Evolutionary conservation across 2,329 filamentous ascomycete species (phyloP).

Genomic region (Endocalyx cinctus): DNA sequence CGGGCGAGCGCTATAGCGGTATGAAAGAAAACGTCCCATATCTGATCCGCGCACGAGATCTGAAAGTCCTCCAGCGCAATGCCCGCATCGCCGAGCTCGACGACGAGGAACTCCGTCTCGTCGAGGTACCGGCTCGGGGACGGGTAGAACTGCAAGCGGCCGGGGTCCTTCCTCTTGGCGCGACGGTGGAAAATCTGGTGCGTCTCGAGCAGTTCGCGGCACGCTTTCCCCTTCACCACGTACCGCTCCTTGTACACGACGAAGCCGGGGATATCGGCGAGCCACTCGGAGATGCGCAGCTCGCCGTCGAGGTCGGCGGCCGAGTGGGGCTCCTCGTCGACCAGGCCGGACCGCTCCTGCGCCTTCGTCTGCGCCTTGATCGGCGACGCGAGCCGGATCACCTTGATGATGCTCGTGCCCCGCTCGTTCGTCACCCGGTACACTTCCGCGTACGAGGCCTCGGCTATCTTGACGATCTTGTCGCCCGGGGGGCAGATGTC

Average conservation of each 20-base stretch:
- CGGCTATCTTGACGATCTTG: conserved; percentile 58
- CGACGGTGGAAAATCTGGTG: conserved; percentile 53
- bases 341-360: conserved; percentile 48
- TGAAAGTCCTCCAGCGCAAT: conserved; percentile 54
- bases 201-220: conserved; percentile 52
- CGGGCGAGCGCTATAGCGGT: conserved; percentile 56
- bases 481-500: conserved; percentile 52
- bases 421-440: conserved; percentile 56
- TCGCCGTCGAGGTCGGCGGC: conserved; percentile 54
- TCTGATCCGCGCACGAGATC: conserved; percentile 42
- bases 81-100: conserved; percentile 61
- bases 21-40: conserved; percentile 62
- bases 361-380: conserved; percentile 55
- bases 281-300: conserved; percentile 58
- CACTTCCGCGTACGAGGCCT: conserved; percentile 63
- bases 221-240: conserved; percentile 52
- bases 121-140: conserved; percentile 56
- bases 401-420: conserved; percentile 62
- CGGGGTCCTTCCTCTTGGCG: conserved; percentile 51
- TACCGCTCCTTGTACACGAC: conserved; percentile 63
- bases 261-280: conserved; percentile 61
- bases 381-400: conserved; percentile 54
- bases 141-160: conserved; percentile 56
- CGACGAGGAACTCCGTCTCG: conserved; percentile 54
- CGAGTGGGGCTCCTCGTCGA: conserved; percentile 55